Percentiles rank a stretch among this genome's conserved stretches.
Conservation (phyloP, 495 filamentous ascomycete species). For the Aspergillus ostianus region DNA sequence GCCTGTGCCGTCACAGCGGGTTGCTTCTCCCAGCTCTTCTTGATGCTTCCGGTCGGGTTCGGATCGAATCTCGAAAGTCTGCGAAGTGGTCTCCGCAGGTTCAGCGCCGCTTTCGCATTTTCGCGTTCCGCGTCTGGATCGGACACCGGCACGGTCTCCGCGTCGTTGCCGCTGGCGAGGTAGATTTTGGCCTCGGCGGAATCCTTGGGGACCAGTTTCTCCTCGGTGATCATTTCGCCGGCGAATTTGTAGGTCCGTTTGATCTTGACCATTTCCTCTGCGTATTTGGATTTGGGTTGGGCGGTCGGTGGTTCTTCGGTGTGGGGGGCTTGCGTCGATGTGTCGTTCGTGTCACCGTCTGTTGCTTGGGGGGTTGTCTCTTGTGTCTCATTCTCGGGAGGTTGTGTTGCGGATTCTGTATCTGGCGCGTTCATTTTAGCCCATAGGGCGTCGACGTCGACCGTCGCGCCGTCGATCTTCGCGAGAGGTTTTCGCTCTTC, state of each 20-base stretch:
- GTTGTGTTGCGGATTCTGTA: constrained; percentile 15
- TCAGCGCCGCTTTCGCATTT: constrained; percentile 14
- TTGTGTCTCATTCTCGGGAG: constrained; percentile 18
- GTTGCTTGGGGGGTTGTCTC: constrained; percentile 18
- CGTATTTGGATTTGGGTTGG: constrained; percentile 11
- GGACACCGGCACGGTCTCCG: constrained; percentile 28
- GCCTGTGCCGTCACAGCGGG: constrained; percentile 20
- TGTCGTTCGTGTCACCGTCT: constrained; percentile 14
- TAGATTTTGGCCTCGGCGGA: constrained; percentile 82
- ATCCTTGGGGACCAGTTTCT: constrained; percentile 72
- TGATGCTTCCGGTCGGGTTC: constrained; percentile 47
- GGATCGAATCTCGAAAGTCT: constrained; percentile 84
- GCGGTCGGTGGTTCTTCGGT: constrained; percentile 15
- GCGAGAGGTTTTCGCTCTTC: constrained; percentile 63
- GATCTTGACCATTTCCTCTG: constrained; percentile 67
- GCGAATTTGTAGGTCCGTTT: constrained; percentile 90
- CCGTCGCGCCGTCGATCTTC: constrained; percentile 65
- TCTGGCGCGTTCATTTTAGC: constrained; percentile 63
- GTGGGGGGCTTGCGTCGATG: constrained; percentile 15
- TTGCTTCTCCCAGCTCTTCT: constrained; percentile 51
- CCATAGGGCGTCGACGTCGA: constrained; percentile 92
- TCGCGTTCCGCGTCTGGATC: constrained; percentile 12
- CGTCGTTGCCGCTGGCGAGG: constrained; percentile 53
- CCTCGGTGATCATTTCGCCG: constrained; percentile 77
- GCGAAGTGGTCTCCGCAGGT: constrained; percentile 63